Evolutionary conservation across 495 filamentous ascomycete species (phyloP).

Genomic region (Penicillium mononematosum): DNA sequence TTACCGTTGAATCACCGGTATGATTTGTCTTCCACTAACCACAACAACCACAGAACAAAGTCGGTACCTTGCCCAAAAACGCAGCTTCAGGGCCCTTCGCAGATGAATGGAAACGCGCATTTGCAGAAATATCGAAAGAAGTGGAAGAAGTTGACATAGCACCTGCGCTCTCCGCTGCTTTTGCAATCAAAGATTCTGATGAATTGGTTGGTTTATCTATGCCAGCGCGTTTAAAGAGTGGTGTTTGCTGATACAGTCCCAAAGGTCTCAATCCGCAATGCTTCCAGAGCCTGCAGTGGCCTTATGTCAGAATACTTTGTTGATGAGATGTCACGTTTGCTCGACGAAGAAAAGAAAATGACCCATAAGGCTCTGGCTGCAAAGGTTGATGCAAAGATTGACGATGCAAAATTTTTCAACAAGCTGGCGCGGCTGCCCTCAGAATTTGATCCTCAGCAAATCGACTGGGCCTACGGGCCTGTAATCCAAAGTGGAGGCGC

Average conservation of each 20-base stretch:
- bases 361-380: conserved; percentile 79
- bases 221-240: background rate
- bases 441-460: conserved; percentile 85
- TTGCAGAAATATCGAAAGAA: conserved; percentile 72
- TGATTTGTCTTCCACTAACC: background rate
- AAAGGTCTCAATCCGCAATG: conserved; percentile 83
- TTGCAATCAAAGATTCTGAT: conserved; percentile 94
- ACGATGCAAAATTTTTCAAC: conserved; percentile 89
- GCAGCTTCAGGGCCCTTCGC: conserved; percentile 82
- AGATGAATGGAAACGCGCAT: conserved; percentile 90
- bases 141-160: conserved; percentile 87
- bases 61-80: conserved; percentile 83
- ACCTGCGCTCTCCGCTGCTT: conserved; percentile 74
- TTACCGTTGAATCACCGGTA: background rate
- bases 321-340: conserved; percentile 92
- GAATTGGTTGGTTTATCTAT: conserved; percentile 62
- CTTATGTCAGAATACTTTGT: conserved; percentile 92
- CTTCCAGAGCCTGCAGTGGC: conserved; percentile 87
- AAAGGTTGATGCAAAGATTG: conserved; percentile 86
- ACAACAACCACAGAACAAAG: conserved; percentile 63
- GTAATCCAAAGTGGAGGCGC: conserved; percentile 92
- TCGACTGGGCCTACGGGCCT: conserved; percentile 93
- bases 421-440: conserved; percentile 75
- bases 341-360: conserved; percentile 95
- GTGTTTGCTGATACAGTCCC: conserved; percentile 6